Evolutionary conservation across 345 rosid genomes (phyloP), one percentile per base, ranked within the genome.

Genomic region (Salix caprea): DNA sequence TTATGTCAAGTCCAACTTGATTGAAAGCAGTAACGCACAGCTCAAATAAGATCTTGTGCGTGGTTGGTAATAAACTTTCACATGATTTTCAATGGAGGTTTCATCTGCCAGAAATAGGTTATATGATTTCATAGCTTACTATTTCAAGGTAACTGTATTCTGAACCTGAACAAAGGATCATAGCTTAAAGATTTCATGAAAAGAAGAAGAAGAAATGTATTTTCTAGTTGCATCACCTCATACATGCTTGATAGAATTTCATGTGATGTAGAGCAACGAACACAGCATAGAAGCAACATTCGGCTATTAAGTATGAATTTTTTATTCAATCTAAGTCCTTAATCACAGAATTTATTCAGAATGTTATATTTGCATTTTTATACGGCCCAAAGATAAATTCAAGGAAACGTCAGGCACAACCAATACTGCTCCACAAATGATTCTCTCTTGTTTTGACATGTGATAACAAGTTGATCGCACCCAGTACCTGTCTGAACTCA

Each of bases 401-500:
- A 5, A 71, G 39, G 40, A 21, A 62, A 74, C 24, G 52, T 30
- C 61, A 75, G 30, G 72, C 21, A 76, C 21, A 54, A 7, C 21
- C 62, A 67, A 21, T 32, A 56, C 46, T 26, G 60, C 36, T 42
- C 61, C n/a, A 36, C 24, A 52, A 7, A 34, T 54, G 30, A 36
- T 40, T 56, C 37, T 60, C 23, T 36, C 42, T 39, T 46, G 16
- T 30, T 21, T 30, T 26, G 13, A 74, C 7, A 74, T 19, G 65
- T 0, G 23, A 19, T 10, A 64, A 32, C 24, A n/a, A 12, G 19
- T 65, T 28, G 34, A 67, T 23, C 11, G 24, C 32, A 15, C 19
- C 30, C 15, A 19, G 74, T 82, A 94, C 99, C 99, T 91, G 87
- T 92, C 94, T 73, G 97, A 92, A 77, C 90, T 88, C 81, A 96